Evolutionary conservation across 1,284 basidiomycete species (phyloP).

Genomic region (Melanopsichium pennsylvanicum): DNA sequence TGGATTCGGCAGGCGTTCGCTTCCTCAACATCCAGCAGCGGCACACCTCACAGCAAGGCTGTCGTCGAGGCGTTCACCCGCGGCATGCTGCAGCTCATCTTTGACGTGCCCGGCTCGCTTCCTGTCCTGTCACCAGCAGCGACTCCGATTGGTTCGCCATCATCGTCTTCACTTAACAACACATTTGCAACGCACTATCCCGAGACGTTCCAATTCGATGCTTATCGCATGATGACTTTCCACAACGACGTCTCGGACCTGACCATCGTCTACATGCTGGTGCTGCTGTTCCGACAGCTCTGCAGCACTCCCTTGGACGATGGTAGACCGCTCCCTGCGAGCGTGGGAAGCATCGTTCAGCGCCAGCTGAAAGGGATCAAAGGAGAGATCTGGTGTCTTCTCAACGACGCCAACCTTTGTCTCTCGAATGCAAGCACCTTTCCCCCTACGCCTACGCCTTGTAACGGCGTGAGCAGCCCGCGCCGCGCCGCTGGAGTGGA

Average conservation of each 20-base stretch:
- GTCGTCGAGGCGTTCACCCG: constrained; percentile 71
- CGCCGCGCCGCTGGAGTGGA: constrained; percentile 6
- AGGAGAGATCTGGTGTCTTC: constrained; percentile 79
- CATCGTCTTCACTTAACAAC: constrained; percentile 50
- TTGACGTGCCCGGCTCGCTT: constrained; percentile 71
- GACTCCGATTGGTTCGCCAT: constrained; percentile 65
- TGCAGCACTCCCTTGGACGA: constrained; percentile 69
- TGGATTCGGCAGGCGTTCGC: constrained; percentile 72
- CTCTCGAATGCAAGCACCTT: constrained; percentile 21
- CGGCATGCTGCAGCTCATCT: constrained; percentile 77
- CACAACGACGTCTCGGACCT: constrained; percentile 79
- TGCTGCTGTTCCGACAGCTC: constrained; percentile 79
- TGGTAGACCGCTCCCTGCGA: constrained; percentile 63
- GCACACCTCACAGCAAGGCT: constrained; percentile 51
- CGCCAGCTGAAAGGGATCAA: constrained; percentile 67
- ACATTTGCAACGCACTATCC: constrained; percentile 49
- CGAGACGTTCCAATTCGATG: constrained; percentile 85
- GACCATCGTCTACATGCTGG: constrained; percentile 79
- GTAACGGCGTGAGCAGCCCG: background rate
- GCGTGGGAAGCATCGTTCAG: constrained; percentile 32
- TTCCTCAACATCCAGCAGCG: background rate
- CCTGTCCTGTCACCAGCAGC: constrained; percentile 51
- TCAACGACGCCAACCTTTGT: constrained; percentile 69
- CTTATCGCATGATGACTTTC: constrained; percentile 75
- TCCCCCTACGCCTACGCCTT: constrained; percentile 1